Conservation (phyloP, 1,139 yeast species). For the Hanseniaspora sp. region DNA sequence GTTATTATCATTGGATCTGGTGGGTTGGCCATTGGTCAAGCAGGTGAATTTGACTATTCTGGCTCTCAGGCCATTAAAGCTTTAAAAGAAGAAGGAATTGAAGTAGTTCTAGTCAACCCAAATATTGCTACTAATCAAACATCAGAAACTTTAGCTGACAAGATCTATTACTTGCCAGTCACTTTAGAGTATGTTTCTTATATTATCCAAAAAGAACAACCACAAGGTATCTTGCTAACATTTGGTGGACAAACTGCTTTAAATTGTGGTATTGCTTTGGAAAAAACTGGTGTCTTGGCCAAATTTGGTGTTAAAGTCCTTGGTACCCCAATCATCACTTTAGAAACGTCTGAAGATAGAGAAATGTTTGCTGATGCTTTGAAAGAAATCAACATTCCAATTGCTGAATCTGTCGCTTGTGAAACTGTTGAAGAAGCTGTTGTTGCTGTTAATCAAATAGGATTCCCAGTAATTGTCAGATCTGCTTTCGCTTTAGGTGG, state of each 20-base stretch:
- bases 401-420: constrained; percentile 93
- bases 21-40: constrained; percentile 96
- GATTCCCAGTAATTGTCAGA: constrained; percentile 94
- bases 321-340: constrained; percentile 92
- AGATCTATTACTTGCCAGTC: constrained; percentile 88
- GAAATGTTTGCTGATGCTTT: constrained; percentile 89
- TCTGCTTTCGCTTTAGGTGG: constrained; percentile 98
- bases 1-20: constrained; percentile 95
- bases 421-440: constrained; percentile 88
- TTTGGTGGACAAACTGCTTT: constrained; percentile 98
- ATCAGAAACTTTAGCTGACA: constrained; percentile 89
- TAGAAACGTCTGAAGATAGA: constrained; percentile 95
- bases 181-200: constrained; percentile 92
- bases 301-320: constrained; percentile 85
- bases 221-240: constrained; percentile 88
- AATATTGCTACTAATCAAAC: constrained; percentile 97
- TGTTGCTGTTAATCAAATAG: constrained; percentile 71
- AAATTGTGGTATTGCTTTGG: constrained; percentile 89
- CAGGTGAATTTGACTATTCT: constrained; percentile 97
- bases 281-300: constrained; percentile 85
- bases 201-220: constrained; percentile 88
- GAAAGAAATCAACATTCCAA: constrained; percentile 86
- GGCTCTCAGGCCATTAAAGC: constrained; percentile 98
- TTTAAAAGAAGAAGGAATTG: constrained; percentile 74
- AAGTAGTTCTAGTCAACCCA: constrained; percentile 83